A percentile compares a stretch with the other conserved stretches of the same genome.
phyloP scores from a whole-genome alignment of 352 stramenopile genomes.

The Globisporangium apiculatum region DNA sequence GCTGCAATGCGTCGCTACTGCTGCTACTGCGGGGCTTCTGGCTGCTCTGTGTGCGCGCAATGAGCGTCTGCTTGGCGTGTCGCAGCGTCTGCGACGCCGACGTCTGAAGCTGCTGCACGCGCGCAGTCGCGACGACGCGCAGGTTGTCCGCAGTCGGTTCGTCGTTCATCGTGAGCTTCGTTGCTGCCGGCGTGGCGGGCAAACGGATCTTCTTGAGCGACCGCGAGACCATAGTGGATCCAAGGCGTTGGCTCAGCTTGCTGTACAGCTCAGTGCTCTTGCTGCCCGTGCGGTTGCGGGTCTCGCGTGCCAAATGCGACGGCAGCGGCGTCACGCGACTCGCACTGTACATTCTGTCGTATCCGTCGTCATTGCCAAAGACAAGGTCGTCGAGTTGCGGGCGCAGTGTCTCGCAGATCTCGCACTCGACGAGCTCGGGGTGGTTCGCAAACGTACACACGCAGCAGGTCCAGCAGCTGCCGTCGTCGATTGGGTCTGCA shows the following conservation, averaged over 20 bases:
- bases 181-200: slow-evolving; percentile 31
- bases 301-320: neutral
- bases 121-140: slow-evolving; percentile 36
- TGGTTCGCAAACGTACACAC: slow-evolving; percentile 84
- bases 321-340: neutral
- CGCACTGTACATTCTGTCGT: neutral
- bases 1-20: neutral
- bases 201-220: slow-evolving; percentile 40
- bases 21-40: neutral
- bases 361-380: slow-evolving; percentile 10
- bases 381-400: slow-evolving; percentile 13
- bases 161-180: slow-evolving; percentile 44
- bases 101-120: slow-evolving; percentile 42
- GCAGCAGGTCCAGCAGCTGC: slow-evolving; percentile 43
- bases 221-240: slow-evolving; percentile 23
- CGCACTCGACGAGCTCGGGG: slow-evolving; percentile 47
- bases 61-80: slow-evolving; percentile 26
- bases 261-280: slow-evolving; percentile 12
- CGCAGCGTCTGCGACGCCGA: slow-evolving; percentile 26
- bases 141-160: slow-evolving; percentile 64
- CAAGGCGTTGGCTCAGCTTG: slow-evolving; percentile 20
- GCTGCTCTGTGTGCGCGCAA: slow-evolving; percentile 17
- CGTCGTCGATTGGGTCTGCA: neutral
- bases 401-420: slow-evolving; percentile 60
- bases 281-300: slow-evolving; percentile 4